Percentiles rank a stretch among this genome's conserved stretches.
These are phyloP conservation scores for Leptographium wingfieldii DNA, from an alignment of 2,329 filamentous ascomycete genomes.

Conservation along the genomic window DNA sequence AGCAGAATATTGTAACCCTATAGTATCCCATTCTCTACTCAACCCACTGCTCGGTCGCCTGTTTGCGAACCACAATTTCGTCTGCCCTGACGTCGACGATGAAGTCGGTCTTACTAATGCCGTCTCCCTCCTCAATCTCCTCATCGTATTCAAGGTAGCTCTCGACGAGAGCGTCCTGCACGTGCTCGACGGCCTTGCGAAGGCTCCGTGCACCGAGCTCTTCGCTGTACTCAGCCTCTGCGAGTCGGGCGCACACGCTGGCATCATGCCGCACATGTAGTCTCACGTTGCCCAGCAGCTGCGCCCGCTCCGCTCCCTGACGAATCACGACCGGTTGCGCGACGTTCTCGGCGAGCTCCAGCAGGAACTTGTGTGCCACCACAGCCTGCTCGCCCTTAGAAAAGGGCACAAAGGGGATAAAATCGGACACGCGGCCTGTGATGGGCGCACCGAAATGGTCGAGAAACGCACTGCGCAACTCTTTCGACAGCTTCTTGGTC, in stretches of 20 bases:
- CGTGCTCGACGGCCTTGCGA: constrained; percentile 3
- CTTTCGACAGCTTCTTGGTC: background rate
- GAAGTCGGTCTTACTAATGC: background rate
- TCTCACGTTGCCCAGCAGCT: constrained; percentile 1
- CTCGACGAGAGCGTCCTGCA: constrained; percentile 3
- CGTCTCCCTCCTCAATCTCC: background rate
- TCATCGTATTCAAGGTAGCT: background rate
- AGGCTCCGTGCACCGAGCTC: constrained; percentile 8
- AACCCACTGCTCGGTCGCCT: background rate
- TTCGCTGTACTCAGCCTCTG: constrained; percentile 3
- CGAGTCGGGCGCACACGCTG: constrained; percentile 2
- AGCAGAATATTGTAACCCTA: too few relatives aligned
- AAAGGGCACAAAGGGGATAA: constrained; percentile 9
- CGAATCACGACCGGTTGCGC: background rate
- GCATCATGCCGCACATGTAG: constrained; percentile 5
- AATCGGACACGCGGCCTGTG: constrained; percentile 7
- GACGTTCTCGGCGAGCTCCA: constrained; percentile 1
- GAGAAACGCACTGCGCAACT: background rate
- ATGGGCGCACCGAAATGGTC: constrained; percentile 6
- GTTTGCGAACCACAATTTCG: background rate
- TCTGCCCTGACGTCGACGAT: constrained; percentile 1
- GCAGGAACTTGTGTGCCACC: constrained; percentile 7
- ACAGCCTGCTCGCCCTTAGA: constrained; percentile 8
- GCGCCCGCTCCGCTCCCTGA: background rate
- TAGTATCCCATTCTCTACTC: background rate